Conservation (phyloP, 768 basidiomycete species). For the Boletus rex-veris region DNA sequence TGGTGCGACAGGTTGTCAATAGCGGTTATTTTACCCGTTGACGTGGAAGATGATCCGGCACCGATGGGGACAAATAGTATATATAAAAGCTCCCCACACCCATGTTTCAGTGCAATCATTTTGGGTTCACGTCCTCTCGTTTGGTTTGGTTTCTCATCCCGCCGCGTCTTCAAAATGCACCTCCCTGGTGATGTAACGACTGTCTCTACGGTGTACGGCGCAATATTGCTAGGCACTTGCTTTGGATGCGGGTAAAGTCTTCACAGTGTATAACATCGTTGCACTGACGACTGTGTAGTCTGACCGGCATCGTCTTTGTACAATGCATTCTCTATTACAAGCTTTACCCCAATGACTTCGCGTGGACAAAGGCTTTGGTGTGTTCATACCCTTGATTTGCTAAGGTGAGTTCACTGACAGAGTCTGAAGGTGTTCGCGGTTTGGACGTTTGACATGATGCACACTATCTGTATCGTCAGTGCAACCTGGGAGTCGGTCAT, state of each 20-base stretch:
- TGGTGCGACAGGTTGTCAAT: too few relatives aligned
- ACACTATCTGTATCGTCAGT: conserved; percentile 25
- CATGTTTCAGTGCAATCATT: too few relatives aligned
- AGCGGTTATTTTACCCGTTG: background rate
- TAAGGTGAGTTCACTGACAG: background rate
- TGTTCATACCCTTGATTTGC: background rate
- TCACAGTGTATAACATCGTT: background rate
- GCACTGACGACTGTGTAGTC: conserved; percentile 14
- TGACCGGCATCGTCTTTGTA: conserved; percentile 31
- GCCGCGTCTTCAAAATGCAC: conserved; percentile 3
- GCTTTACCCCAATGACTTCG: conserved; percentile 26
- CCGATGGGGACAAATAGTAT: conserved; percentile 29
- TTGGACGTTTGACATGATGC: conserved; percentile 30
- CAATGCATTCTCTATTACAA: conserved; percentile 30
- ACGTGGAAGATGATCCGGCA: conserved; percentile 10
- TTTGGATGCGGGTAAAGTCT: conserved; percentile 25
- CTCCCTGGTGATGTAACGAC: conserved; percentile 29
- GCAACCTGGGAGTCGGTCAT: conserved; percentile 31
- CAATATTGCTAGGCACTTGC: conserved; percentile 30
- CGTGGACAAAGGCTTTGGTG: conserved; percentile 27
- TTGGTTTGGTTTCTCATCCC: conserved; percentile 3
- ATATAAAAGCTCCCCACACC: conserved; percentile 14
- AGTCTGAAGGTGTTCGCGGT: conserved; percentile 24
- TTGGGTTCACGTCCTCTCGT: conserved; percentile 19
- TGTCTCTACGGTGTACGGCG: conserved; percentile 27